Evolutionary conservation across 768 basidiomycete genomes (phyloP), one percentile per base, ranked within the genome.

Genomic region (Gymnopilus junonius): DNA sequence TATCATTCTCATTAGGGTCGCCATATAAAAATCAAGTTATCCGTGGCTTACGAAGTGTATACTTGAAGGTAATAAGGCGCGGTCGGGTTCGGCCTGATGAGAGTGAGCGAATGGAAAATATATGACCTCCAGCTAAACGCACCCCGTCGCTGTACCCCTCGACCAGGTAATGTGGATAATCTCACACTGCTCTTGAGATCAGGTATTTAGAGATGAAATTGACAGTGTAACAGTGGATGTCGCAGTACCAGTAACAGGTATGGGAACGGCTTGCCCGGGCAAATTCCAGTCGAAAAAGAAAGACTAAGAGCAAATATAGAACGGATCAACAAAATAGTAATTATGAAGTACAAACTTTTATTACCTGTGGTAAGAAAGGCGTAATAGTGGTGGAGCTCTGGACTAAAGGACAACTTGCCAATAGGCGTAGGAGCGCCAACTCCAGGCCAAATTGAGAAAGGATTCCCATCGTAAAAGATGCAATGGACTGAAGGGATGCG

Each of bases 61-160:
- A 88, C 77, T 68, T 87, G 85, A 4, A 89, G 81, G 68, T 74
- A 85, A 70, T 87, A 88, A 15, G 87, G 87, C 4, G 85, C 79
- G 6, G 72, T 73, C 3, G 85, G 84, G 65, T 83, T 82, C 8
- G 85, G 86, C 5, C 87, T 89, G 55, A 20, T 12, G 48, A 54
- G 8, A 31, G n/a, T 65, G 1, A 62, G 59, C 48, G 23, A 56
- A 48, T 20, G 15, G 25, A 7, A 35, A 43, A 56, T 34, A 48
- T 50, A 6, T n/a, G 17, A 20, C 6, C 4, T 31, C 3, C 40
- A 45, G 14, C 21, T 39, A 27, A 8, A 61, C 71, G 32, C 64
- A 83, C 83, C 83, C 83, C 27, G 74, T 75, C 21, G 79, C 80
- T 27, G 65, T 62, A 11, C 76, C 69, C 45, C 83, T 71, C 32